Percentiles rank a stretch among this genome's conserved stretches.
These are phyloP conservation scores for Phaeotremella skinneri DNA, from an alignment of 768 basidiomycete species.

Conservation along the genomic window DNA sequence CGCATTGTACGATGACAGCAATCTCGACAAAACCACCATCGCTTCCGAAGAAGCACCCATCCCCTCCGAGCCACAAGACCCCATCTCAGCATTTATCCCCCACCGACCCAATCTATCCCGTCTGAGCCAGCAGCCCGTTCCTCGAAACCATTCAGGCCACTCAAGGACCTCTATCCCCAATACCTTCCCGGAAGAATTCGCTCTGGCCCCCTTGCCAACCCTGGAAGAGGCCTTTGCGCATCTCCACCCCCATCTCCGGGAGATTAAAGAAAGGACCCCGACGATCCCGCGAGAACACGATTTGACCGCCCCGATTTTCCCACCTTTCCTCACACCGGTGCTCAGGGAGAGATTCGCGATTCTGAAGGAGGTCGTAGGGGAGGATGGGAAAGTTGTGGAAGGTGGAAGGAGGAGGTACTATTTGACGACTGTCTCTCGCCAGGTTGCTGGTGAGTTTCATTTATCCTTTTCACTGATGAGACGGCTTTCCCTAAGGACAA, in stretches of 20 bases:
- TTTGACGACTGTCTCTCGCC: constrained; percentile 39
- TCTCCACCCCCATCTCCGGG: constrained; percentile 26
- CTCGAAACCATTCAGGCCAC: neutral
- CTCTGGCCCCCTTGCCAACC: constrained; percentile 25
- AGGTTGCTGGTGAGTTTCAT: constrained; percentile 43
- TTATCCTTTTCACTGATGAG: too few species aligned
- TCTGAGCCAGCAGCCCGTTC: neutral
- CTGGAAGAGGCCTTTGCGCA: constrained; percentile 35
- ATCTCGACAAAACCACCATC: too few species aligned
- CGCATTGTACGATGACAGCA: too few species aligned
- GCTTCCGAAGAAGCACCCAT: too few species aligned
- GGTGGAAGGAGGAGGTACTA: constrained; percentile 25
- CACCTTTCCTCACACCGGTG: constrained; percentile 33
- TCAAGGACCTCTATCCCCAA: constrained; percentile 24
- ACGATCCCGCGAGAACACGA: constrained; percentile 38
- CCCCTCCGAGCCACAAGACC: too few species aligned
- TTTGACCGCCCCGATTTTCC: constrained; percentile 38
- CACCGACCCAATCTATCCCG: constrained; percentile 19
- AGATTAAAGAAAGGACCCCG: constrained; percentile 27
- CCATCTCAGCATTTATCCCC: too few species aligned
- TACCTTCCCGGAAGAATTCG: constrained; percentile 32
- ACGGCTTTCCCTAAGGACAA: too few species aligned
- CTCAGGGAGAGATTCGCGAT: constrained; percentile 33
- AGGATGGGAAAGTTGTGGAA: constrained; percentile 26
- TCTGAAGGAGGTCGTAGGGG: constrained; percentile 31